Conservation (phyloP, 202 grass and related monocot species). For the Saccharum hybrid region DNA sequence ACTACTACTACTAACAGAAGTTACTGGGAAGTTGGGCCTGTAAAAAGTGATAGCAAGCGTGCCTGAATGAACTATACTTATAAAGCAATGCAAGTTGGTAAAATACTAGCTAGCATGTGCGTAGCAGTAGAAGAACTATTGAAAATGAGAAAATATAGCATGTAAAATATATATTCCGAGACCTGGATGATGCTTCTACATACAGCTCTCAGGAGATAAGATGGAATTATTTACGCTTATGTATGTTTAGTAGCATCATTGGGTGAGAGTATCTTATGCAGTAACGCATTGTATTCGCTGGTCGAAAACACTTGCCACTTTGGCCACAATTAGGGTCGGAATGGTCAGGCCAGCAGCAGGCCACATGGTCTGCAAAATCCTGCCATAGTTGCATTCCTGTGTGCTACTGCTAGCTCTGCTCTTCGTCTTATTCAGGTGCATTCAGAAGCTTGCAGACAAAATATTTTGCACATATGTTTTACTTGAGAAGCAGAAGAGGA, state of each 20-base stretch:
- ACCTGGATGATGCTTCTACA: constrained; percentile 12
- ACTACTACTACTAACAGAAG: no score
- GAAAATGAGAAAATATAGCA: background rate
- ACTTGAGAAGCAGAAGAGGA: constrained; percentile 7
- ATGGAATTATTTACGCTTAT: constrained; percentile 18
- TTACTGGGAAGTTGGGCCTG: no score
- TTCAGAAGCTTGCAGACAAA: no score
- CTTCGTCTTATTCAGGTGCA: no score
- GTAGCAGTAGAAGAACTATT: background rate
- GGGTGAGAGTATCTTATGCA: background rate
- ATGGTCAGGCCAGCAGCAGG: background rate
- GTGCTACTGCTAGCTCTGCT: no score
- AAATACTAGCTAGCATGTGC: background rate
- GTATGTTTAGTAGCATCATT: constrained; percentile 19
- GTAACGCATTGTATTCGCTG: background rate
- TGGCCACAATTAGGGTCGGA: background rate
- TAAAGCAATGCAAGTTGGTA: background rate
- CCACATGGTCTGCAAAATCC: background rate
- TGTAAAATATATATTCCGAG: background rate
- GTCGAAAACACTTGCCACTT: constrained; percentile 26
- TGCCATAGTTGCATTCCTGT: background rate
- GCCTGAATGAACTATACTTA: no score
- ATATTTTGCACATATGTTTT: no score
- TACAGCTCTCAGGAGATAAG: constrained; percentile 23
- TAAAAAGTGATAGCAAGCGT: no score